Base-by-base conservation (phyloP, 257 asterid species). In the Galeopsis tetrahit region DNA sequence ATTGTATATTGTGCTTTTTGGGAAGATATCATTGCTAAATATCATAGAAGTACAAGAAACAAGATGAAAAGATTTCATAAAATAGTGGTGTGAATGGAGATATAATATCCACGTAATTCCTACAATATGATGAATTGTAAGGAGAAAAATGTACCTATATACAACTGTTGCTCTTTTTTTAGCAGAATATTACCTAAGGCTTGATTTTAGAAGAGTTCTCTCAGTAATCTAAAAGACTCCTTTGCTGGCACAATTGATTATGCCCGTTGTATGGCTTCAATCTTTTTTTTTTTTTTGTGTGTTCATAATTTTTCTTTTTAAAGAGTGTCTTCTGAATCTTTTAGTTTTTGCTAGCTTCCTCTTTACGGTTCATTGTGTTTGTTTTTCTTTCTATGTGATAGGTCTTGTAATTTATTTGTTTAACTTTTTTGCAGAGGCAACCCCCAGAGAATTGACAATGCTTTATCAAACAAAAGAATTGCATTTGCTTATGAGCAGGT, bases 401-500 rank as follows among this genome's bases (percentile, higher is more conserved):
- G 56, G 43, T 5, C 7, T 38, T 38, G 43, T 38, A 51, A 42
- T 51, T 49, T 3, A 7, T 57, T 21, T 15, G 61, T 53, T 52
- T 31, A 38, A 28, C 66, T 82, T 80, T 21, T 31, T 82, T 79
- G 71, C 90, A 95, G 99, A 79, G 93, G 88, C 71, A 95, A 95
- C 78, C 99, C 99, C 3, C 98, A 92, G 85, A 88, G 99, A 83
- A 84, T 88, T 68, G 99, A 95, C 78, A 92, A 84, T 77, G 90
- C 83, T 67, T 86, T 89, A 74, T 90, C 99, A 46, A 90, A 77
- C 81, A 95, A 92, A 81, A 81, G 93, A 52, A 85, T 92, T 68
- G 87, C 82, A 68, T 88, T 88, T 80, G 87, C 95, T 31, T 92
- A 88, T 76, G 99, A 95, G 78, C 99, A 95, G 98, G 99, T 94